Base-by-base conservation (phyloP, 2,329 filamentous ascomycete species). In the Stenocarpella maydis region DNA sequence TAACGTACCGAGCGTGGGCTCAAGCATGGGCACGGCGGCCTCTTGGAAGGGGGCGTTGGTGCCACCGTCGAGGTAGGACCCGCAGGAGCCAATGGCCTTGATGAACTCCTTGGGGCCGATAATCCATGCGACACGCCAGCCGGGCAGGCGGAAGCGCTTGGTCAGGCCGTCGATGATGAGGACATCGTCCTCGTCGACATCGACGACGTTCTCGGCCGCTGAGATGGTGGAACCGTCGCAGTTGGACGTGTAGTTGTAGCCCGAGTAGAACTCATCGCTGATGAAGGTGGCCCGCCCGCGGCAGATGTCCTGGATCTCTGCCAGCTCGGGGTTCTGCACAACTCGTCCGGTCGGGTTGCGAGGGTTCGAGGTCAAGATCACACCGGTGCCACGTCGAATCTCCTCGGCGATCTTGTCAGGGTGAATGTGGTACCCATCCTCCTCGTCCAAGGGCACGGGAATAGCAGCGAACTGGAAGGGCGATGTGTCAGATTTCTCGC, bases 101-200 rank as follows among this genome's bases (percentile, higher is more conserved):
- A 98, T 94, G 81, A 97, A 98, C 76, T 97, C 95, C 85, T 97
- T 98, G 73, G 95, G 95, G 1, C 95, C 95, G 67, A 98, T 80
- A 74, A 98, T 94, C 95, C 95, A 98, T 8, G 95, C 95, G 52
- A 98, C 95, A 78, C 95, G 92, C 94, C 95, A 98, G 71, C 95
- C 95, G 1, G 95, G 95, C 39, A 98, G 90, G 74, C 95, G 91
- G 88, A 98, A 98, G 72, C 95, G 92, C 87, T 98, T 98, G 75
- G 95, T 98, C 31, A 98, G 87, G 61, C 95, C 95, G 78, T 98
- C 95, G 73, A 98, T 95, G 80, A 98, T 93, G 73, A 98, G 88
- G 2, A 98, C 95, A 76, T 97, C 93, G 71, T 97, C 93, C 77
- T 93, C 88, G 77, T 98, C 89, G 19, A 98, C 94, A 75, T 98